Evolutionary conservation across 768 basidiomycete species (phyloP).

Genomic region (Mycena amicta): DNA sequence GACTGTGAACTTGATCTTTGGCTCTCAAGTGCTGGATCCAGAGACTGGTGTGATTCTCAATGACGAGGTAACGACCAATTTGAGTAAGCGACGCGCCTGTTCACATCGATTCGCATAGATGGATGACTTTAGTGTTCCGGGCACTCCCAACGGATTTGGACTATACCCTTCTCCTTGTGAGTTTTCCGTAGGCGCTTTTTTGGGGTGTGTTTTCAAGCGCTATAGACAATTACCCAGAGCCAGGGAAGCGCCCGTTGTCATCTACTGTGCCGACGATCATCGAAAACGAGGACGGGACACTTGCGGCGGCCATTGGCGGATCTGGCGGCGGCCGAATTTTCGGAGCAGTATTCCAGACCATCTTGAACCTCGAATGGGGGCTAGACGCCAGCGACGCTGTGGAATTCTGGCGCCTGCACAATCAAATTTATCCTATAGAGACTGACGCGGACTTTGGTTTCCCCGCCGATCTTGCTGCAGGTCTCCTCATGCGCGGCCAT

Average conservation of each 20-base stretch:
- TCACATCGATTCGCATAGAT: constrained; percentile 45
- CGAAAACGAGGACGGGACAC: constrained; percentile 71
- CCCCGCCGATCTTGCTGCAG: constrained; percentile 56
- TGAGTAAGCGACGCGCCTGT: too few species aligned
- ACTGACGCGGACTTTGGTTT: constrained; percentile 68
- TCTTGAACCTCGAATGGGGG: constrained; percentile 82
- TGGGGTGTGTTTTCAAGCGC: not conserved
- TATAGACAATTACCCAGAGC: constrained; percentile 86
- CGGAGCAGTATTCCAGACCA: constrained; percentile 72
- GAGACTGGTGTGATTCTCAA: constrained; percentile 89
- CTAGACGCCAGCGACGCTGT: constrained; percentile 78
- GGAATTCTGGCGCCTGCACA: constrained; percentile 83
- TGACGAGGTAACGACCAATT: constrained; percentile 62
- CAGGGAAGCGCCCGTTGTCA: constrained; percentile 88
- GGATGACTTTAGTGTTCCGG: constrained; percentile 93
- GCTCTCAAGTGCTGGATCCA: constrained; percentile 83
- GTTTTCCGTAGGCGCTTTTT: not conserved
- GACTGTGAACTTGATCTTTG: constrained; percentile 89
- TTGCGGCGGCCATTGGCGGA: constrained; percentile 77
- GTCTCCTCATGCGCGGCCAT: constrained; percentile 66
- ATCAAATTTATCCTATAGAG: constrained; percentile 75
- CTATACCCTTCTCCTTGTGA: constrained; percentile 80
- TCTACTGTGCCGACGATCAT: constrained; percentile 83
- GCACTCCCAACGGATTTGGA: constrained; percentile 81
- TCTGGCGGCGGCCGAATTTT: constrained; percentile 91